Evolutionary conservation across 768 basidiomycete species (phyloP).

Genomic region (Arthromyces matolae): DNA sequence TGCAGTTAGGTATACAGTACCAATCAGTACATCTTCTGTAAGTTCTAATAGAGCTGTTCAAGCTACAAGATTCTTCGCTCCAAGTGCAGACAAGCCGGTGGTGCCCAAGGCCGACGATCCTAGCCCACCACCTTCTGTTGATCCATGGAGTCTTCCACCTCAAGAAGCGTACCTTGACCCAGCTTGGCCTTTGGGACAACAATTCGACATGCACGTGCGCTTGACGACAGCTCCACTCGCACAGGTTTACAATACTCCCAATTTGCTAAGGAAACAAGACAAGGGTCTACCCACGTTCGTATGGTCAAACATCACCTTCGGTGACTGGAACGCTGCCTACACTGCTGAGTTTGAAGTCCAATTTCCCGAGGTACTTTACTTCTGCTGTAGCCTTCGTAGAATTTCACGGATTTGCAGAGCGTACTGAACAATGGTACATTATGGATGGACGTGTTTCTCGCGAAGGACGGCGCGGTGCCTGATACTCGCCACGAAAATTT

Average conservation of each 20-base stretch:
- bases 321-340: conserved; percentile 66
- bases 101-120: conserved; percentile 11
- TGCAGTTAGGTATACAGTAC: conserved; percentile 50
- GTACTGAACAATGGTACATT: conserved; percentile 77
- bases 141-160: conserved; percentile 54
- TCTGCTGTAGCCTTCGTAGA: no score
- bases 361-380: conserved; percentile 66
- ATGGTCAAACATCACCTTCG: conserved; percentile 77
- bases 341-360: conserved; percentile 54
- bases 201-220: conserved; percentile 69
- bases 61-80: conserved; percentile 29
- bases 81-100: background rate
- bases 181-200: conserved; percentile 61
- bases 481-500: conserved; percentile 56
- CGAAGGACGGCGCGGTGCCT: conserved; percentile 60
- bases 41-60: background rate
- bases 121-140: conserved; percentile 28
- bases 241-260: conserved; percentile 52
- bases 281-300: conserved; percentile 61
- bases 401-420: conserved; percentile 37
- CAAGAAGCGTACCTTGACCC: conserved; percentile 43
- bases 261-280: conserved; percentile 44
- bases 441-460: conserved; percentile 81
- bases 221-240: conserved; percentile 63
- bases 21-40: background rate